A percentile compares a stretch with the other conserved stretches of the same genome.
These are phyloP conservation scores for Perilla frutescens DNA, from an alignment of 257 asterid species.

Conservation along the genomic window DNA sequence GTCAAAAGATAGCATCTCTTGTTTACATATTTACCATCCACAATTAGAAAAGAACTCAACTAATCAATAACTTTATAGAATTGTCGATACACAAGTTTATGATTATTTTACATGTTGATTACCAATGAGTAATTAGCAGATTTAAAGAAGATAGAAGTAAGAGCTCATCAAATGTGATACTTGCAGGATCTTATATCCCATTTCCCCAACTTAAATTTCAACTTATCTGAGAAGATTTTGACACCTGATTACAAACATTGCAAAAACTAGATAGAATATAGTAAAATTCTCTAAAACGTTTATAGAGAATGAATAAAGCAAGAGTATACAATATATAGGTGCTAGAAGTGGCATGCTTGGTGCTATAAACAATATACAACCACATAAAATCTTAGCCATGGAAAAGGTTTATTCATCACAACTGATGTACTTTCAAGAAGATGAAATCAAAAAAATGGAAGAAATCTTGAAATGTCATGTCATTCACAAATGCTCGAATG, in stretches of 20 bases:
- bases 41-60: neutral
- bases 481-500: neutral
- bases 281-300: neutral
- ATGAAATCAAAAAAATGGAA: neutral
- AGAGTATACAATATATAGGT: neutral
- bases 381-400: neutral
- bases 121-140: neutral
- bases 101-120: neutral
- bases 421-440: neutral
- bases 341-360: neutral
- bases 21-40: slow-evolving; percentile 8
- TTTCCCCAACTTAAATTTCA: neutral
- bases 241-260: neutral
- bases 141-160: neutral
- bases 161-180: neutral
- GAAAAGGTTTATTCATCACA: neutral
- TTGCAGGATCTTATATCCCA: neutral
- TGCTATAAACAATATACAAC: slow-evolving; percentile 1
- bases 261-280: neutral
- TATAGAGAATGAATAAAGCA: neutral
- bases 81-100: neutral
- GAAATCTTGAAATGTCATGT: neutral
- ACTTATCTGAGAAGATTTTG: neutral
- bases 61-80: neutral
- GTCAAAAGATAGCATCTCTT: neutral